phyloP scores from a whole-genome alignment of 805 yeast genomes.

The Teunomyces cretensis region DNA sequence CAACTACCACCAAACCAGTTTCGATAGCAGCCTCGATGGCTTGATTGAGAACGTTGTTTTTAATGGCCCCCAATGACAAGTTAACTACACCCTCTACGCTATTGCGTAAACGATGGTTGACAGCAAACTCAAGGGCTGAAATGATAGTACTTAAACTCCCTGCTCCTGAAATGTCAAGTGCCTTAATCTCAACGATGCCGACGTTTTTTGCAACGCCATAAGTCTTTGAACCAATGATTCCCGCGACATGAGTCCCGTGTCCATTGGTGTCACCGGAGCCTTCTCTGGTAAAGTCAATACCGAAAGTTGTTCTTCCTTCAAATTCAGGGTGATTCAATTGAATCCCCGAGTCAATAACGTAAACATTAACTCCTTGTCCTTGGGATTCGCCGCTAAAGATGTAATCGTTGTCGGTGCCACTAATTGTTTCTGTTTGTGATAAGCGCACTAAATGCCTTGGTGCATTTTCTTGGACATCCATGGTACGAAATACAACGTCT shows the following conservation, averaged over 20 bases:
- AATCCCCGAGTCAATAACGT: slow-evolving; percentile 87
- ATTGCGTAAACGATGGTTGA: slow-evolving; percentile 48
- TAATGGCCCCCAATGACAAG: slow-evolving; percentile 75
- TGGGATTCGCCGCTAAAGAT: slow-evolving; percentile 43
- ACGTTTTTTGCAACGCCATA: slow-evolving; percentile 79
- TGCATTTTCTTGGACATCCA: slow-evolving; percentile 46
- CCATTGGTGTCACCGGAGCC: slow-evolving; percentile 74
- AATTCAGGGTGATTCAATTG: slow-evolving; percentile 58
- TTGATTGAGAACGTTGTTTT: slow-evolving; percentile 62
- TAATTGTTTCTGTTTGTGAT: slow-evolving; percentile 45
- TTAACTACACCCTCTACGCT: slow-evolving; percentile 62
- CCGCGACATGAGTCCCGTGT: slow-evolving; percentile 95
- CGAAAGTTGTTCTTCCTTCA: slow-evolving; percentile 58
- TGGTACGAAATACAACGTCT: slow-evolving; percentile 61
- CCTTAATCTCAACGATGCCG: slow-evolving; percentile 70
- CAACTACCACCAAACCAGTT: slow-evolving; percentile 70
- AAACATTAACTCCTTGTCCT: slow-evolving; percentile 68
- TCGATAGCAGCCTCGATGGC: slow-evolving; percentile 76
- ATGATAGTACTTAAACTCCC: slow-evolving; percentile 70
- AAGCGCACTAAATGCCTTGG: slow-evolving; percentile 71
- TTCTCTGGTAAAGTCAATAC: slow-evolving; percentile 62
- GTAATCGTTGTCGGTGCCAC: slow-evolving; percentile 34
- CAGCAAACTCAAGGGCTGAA: slow-evolving; percentile 66
- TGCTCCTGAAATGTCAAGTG: slow-evolving; percentile 63
- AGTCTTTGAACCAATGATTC: slow-evolving; percentile 73